Conservation (phyloP, 768 basidiomycete species). For the Auricularia sp. region DNA sequence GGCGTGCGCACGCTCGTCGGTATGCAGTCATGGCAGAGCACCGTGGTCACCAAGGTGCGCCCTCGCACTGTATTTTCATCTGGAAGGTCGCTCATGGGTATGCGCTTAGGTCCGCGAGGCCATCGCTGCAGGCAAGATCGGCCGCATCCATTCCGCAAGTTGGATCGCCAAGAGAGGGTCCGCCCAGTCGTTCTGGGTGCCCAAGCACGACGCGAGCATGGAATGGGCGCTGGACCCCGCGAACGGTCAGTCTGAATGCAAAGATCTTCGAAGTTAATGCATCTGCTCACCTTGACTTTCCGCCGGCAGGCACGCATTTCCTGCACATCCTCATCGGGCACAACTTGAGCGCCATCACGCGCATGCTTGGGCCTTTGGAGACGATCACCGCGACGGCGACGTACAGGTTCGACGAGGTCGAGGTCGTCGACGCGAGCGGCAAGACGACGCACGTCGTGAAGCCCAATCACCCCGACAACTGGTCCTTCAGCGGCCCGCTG, state of each 20-base stretch:
- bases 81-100: not conserved
- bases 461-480: conserved; percentile 18
- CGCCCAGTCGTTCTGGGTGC: not conserved
- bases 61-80: not conserved
- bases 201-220: too few relatives aligned
- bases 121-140: not conserved
- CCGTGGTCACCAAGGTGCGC: conserved; percentile 22
- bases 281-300: not conserved
- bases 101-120: not conserved
- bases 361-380: conserved; percentile 23
- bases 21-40: conserved; percentile 22
- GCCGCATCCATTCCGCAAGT: not conserved
- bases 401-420: conserved; percentile 18
- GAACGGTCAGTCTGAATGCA: conserved; percentile 11
- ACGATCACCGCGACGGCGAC: conserved; percentile 18
- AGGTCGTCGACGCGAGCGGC: conserved; percentile 16
- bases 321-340: conserved; percentile 21
- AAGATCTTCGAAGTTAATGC: conserved; percentile 14
- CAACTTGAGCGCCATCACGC: conserved; percentile 19
- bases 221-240: not conserved
- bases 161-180: not conserved
- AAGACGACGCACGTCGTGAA: conserved; percentile 19
- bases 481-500: conserved; percentile 21
- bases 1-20: conserved; percentile 27
- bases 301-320: conserved; percentile 16